Conservation (phyloP, 1,139 yeast genomes). For the Kodamaea derodonti region DNA sequence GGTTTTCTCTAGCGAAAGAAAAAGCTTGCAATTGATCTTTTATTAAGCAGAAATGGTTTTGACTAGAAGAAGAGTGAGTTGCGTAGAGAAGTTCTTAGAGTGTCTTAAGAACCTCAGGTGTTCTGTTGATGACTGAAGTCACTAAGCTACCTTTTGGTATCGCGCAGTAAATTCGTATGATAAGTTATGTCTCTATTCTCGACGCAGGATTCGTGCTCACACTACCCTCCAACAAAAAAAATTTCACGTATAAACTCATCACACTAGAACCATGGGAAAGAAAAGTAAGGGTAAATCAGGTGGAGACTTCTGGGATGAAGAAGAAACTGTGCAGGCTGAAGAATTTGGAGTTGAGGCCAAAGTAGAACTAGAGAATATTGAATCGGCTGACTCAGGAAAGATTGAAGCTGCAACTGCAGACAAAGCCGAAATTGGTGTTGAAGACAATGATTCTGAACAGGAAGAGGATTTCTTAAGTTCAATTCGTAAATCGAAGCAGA, state of each 20-base stretch:
- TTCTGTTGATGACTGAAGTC: too few species aligned
- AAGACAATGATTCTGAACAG: constrained; percentile 17
- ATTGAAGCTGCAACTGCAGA: constrained; percentile 14
- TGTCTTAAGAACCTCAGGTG: too few species aligned
- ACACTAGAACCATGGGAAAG: constrained; percentile 32
- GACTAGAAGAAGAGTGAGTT: too few species aligned
- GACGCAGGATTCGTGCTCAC: not conserved
- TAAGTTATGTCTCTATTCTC: too few species aligned
- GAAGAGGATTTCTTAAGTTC: constrained; percentile 63
- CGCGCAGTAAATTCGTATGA: too few species aligned
- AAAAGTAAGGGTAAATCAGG: constrained; percentile 55
- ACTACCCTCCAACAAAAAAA: constrained; percentile 8
- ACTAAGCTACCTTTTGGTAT: too few species aligned
- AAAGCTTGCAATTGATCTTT: too few species aligned
- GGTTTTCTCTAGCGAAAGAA: too few species aligned
- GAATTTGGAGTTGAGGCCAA: constrained; percentile 41
- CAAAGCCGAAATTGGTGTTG: constrained; percentile 21
- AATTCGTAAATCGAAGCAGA: constrained; percentile 72
- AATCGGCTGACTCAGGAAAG: constrained; percentile 15
- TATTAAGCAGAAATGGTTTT: too few species aligned
- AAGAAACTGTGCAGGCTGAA: constrained; percentile 62
- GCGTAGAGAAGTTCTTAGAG: too few species aligned
- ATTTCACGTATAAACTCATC: constrained; percentile 9
- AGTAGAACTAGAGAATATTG: constrained; percentile 10
- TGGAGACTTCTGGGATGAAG: constrained; percentile 81